Conservation (phyloP, 139 green algal species). For the Chlamydomonas urium region DNA sequence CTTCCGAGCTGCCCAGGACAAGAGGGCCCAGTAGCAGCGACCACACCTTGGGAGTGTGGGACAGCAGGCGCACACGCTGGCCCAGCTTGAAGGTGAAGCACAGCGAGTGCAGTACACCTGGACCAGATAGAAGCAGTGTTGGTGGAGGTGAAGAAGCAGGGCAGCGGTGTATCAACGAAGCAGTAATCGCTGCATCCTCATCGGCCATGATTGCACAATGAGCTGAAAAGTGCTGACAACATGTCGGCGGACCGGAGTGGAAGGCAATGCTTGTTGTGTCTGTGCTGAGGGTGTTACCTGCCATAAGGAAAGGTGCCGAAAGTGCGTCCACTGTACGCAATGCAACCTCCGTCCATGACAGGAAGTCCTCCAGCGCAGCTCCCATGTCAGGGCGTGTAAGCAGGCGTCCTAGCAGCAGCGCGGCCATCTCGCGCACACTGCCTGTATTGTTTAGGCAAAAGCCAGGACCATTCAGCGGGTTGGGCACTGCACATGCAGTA, state of each 20-base stretch:
- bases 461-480: too few species aligned
- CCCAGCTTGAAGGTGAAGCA: constrained; percentile 69
- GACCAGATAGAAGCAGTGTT: background rate
- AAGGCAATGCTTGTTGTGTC: too few species aligned
- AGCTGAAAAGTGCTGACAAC: too few species aligned
- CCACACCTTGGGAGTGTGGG: constrained; percentile 39
- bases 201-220: too few species aligned
- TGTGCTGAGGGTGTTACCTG: constrained; percentile 33
- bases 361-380: constrained; percentile 58
- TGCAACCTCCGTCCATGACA: constrained; percentile 54
- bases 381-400: constrained; percentile 86
- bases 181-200: too few species aligned
- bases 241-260: too few species aligned
- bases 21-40: constrained; percentile 36
- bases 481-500: too few species aligned
- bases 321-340: constrained; percentile 27
- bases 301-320: constrained; percentile 57
- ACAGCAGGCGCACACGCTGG: constrained; percentile 43
- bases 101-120: constrained; percentile 41
- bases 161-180: too few species aligned
- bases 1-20: background rate
- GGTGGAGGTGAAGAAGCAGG: background rate
- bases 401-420: constrained; percentile 75
- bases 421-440: constrained; percentile 74
- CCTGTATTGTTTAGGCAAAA: too few species aligned